Conservation (phyloP, 371 early-diverging fungal species). For the Mucor irregularis region DNA sequence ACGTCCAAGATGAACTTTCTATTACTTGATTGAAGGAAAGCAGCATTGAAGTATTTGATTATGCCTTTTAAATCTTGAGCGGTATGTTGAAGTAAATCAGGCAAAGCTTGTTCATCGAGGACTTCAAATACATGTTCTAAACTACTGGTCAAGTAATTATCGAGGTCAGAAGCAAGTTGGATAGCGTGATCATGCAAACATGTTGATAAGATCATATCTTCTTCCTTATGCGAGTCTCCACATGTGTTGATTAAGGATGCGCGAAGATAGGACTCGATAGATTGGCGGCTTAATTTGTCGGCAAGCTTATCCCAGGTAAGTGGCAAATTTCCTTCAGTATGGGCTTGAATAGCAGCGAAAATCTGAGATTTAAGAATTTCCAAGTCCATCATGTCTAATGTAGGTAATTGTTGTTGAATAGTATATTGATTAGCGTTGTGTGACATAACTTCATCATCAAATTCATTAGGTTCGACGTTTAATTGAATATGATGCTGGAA, state of each 20-base stretch:
- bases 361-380: slow-evolving; percentile 48
- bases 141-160: slow-evolving; percentile 26
- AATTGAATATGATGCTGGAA: slow-evolving; percentile 38
- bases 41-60: slow-evolving; percentile 39
- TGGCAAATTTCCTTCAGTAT: slow-evolving; percentile 40
- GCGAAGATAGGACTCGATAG: slow-evolving; percentile 27
- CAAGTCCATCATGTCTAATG: slow-evolving; percentile 37
- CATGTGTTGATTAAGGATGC: slow-evolving; percentile 19
- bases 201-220: slow-evolving; percentile 16
- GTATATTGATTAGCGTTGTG: slow-evolving; percentile 20
- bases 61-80: slow-evolving; percentile 34
- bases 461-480: slow-evolving; percentile 14
- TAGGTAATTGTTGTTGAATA: slow-evolving; percentile 19
- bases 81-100: slow-evolving; percentile 37
- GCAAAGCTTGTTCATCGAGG: slow-evolving; percentile 29
- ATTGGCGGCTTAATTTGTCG: slow-evolving; percentile 22
- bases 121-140: slow-evolving; percentile 28
- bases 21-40: slow-evolving; percentile 26
- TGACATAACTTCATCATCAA: slow-evolving; percentile 9
- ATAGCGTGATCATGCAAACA: slow-evolving; percentile 29
- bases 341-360: slow-evolving; percentile 43
- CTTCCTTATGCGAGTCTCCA: background rate
- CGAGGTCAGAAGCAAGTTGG: slow-evolving; percentile 26
- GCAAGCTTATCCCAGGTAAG: slow-evolving; percentile 36
- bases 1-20: slow-evolving; percentile 30